Conservation (phyloP, 441 rosid genomes). For the Sinapis alba region DNA sequence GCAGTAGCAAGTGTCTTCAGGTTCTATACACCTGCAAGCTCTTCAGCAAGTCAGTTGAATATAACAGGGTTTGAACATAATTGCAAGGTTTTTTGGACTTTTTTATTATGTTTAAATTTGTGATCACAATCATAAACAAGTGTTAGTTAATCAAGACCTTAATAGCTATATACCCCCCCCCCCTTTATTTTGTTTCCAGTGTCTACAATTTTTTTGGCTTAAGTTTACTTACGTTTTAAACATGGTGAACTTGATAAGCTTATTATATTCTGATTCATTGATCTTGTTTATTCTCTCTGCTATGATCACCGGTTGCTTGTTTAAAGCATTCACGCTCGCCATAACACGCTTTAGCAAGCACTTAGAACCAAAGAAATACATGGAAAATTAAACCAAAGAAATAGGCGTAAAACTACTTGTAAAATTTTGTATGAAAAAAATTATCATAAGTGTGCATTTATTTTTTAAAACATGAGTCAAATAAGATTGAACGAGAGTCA, state of each 20-base stretch:
- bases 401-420: no score
- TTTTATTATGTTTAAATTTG: not conserved
- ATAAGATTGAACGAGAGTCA: no score
- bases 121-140: slow-evolving; percentile 17
- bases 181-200: slow-evolving; percentile 1
- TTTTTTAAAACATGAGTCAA: no score
- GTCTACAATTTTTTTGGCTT: slow-evolving; percentile 14
- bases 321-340: not conserved
- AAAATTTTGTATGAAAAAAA: no score
- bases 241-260: slow-evolving; percentile 24
- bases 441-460: no score
- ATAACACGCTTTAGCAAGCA: not conserved
- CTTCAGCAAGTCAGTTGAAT: slow-evolving; percentile 94
- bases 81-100: no score
- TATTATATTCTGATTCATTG: not conserved
- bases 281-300: not conserved
- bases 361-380: no score
- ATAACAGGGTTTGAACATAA: slow-evolving; percentile 85
- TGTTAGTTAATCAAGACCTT: slow-evolving; percentile 19
- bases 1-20: slow-evolving; percentile 74
- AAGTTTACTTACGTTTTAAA: slow-evolving; percentile 6
- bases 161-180: slow-evolving; percentile 18
- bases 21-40: slow-evolving; percentile 83
- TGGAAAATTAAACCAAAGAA: no score
- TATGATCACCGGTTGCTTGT: not conserved